A percentile compares a stretch with the other conserved stretches of the same genome.
Evolutionary conservation across 2,329 filamentous ascomycete species (phyloP).

Genomic region (Penicillium sp.): DNA sequence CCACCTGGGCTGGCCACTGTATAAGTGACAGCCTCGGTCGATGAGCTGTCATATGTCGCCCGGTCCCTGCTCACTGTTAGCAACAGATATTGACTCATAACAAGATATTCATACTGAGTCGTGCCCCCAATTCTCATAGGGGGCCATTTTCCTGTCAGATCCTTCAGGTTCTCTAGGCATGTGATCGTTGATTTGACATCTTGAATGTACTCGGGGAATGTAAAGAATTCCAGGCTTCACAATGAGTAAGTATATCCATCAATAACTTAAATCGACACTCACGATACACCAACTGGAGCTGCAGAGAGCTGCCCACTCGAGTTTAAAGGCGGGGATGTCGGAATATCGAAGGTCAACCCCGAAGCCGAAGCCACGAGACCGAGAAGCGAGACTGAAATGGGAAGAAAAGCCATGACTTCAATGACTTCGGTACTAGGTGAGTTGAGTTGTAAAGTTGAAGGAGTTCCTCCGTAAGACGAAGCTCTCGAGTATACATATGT

Average conservation of each 20-base stretch:
- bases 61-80: conserved; percentile 41
- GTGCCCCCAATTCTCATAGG: conserved; percentile 59
- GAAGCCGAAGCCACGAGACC: neutral
- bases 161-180: conserved; percentile 53
- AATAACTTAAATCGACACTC: conserved; percentile 16
- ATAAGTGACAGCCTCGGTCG: conserved; percentile 50
- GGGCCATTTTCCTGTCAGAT: conserved; percentile 51
- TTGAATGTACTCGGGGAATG: conserved; percentile 54
- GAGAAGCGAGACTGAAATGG: neutral
- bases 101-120: conserved; percentile 43
- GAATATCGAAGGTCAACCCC: conserved; percentile 36
- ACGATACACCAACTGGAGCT: conserved; percentile 49
- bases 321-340: conserved; percentile 32
- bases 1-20: conserved; percentile 48
- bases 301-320: conserved; percentile 34
- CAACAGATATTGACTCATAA: neutral
- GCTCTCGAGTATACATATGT: neutral
- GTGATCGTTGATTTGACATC: conserved; percentile 51
- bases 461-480: neutral
- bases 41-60: conserved; percentile 50
- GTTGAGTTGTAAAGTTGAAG: neutral
- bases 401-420: neutral
- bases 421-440: neutral
- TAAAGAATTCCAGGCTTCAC: conserved; percentile 54
- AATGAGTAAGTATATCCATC: neutral